phyloP scores from a whole-genome alignment of 176 grass and related monocot genomes.

The Aegilops speltoides region DNA sequence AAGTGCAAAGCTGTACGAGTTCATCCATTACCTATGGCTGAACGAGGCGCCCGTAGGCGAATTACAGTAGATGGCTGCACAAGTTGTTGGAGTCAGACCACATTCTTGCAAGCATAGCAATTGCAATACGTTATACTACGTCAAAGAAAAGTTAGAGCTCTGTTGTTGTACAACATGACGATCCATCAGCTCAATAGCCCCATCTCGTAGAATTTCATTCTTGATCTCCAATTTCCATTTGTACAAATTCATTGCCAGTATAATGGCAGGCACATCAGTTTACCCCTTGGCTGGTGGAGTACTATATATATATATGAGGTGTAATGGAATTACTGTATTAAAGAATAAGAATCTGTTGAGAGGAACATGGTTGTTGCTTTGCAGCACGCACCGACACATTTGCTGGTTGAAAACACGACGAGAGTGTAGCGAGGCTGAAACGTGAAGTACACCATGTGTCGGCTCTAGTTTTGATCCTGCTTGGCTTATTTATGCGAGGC shows the following conservation, averaged over 20 bases:
- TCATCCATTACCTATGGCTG: slow-evolving; percentile 90
- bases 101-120: slow-evolving; percentile 43
- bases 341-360: background rate
- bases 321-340: background rate
- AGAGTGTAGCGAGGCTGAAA: background rate
- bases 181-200: slow-evolving; percentile 8
- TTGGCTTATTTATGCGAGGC: background rate
- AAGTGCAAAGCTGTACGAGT: slow-evolving; percentile 82
- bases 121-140: slow-evolving; percentile 28
- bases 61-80: slow-evolving; percentile 52
- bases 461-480: background rate
- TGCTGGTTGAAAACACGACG: background rate
- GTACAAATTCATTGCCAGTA: slow-evolving; percentile 19
- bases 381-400: background rate
- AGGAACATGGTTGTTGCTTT: background rate
- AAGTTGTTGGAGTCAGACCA: slow-evolving; percentile 31
- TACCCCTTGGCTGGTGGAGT: slow-evolving; percentile 37
- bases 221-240: slow-evolving; percentile 16
- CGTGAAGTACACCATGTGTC: background rate
- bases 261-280: slow-evolving; percentile 29
- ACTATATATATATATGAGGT: slow-evolving; percentile 18
- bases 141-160: slow-evolving; percentile 11
- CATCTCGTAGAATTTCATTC: slow-evolving; percentile 12
- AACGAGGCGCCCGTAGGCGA: slow-evolving; percentile 89
- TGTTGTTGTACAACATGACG: slow-evolving; percentile 7